Evolutionary conservation across 1,284 basidiomycete species (phyloP), one percentile per base, ranked within the genome.

Genomic region (Trichosporon sp.): DNA sequence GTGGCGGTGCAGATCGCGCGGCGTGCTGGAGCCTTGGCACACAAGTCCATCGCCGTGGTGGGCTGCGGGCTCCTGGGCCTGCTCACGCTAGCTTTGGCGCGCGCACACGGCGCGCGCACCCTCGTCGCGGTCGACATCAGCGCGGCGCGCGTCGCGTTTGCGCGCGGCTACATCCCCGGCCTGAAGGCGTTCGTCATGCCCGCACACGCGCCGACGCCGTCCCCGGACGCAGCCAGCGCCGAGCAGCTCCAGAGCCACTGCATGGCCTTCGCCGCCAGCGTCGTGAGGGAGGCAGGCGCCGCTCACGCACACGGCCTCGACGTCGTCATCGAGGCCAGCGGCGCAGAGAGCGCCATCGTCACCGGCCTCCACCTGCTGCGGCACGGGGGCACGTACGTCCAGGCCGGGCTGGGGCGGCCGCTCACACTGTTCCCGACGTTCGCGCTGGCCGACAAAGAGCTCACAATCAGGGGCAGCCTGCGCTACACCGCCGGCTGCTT

Each of bases 1-100:
- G 94, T 98, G 34, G 95, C 89, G 4, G 87, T 96, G 18, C 93
- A 98, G 53, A 68, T 76, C 8, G 75, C 74, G 2, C 72, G 73
- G 0, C 74, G 75, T 7, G 74, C 73, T 1, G 58, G 66, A 2
- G 27, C 64, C 2, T 67, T 72, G 27, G 70, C 74, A 3, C 88
- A 88, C 78, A 88, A 92, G 79, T 87, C 87, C 38, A 87, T 93
- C 71, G 88, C 86, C 29, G 85, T 97, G 66, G 93, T 95, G 75
- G 95, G 94, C 32, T 85, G 85, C n/a, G 95, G 95, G 1, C 95
- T 95, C 6, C 91, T 98, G 72, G 94, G 94, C 15, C 86, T 97
- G 13, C 87, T 97, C 32, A 90, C 89, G 78, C 93, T 95, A 88
- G 94, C 94, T 3, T 92, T 94, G 25, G 92, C 93, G 18, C 92